Conservation (phyloP, 2,329 filamentous ascomycete species). For the Zymoseptoria crescenta region DNA sequence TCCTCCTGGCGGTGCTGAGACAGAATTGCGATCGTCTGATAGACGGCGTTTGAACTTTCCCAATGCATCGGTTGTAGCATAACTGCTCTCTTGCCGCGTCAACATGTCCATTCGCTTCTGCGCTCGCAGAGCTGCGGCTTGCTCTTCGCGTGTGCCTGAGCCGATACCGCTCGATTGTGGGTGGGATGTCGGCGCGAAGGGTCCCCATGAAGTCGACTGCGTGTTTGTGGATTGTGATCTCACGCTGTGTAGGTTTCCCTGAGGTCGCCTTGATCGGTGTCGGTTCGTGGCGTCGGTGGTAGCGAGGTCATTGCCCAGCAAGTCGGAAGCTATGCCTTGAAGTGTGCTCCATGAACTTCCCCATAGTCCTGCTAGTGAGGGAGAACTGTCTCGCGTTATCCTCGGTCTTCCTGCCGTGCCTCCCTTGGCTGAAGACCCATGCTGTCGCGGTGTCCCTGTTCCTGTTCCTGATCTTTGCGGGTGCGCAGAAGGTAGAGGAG, state of each 20-base stretch:
- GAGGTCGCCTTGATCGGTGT: constrained; percentile 27
- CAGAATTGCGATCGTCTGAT: constrained; percentile 52
- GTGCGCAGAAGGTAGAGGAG: constrained; percentile 35
- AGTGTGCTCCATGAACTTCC: constrained; percentile 43
- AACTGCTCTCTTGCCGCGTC: constrained; percentile 30
- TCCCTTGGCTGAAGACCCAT: constrained; percentile 4
- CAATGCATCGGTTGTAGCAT: constrained; percentile 33
- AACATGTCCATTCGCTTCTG: constrained; percentile 45
- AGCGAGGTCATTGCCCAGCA: constrained; percentile 36
- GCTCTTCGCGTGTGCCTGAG: constrained; percentile 38
- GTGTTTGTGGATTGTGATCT: constrained; percentile 28
- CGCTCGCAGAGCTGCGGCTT: constrained; percentile 40
- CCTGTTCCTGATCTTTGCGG: constrained; percentile 12
- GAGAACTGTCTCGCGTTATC: constrained; percentile 13
- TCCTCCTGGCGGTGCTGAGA: constrained; percentile 45
- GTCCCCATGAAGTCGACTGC: constrained; percentile 43
- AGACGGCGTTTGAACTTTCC: constrained; percentile 56
- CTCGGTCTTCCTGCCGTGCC: constrained; percentile 11
- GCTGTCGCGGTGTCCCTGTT: not conserved
- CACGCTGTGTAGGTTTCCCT: constrained; percentile 12
- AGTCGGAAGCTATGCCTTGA: constrained; percentile 42
- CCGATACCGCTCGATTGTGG: constrained; percentile 34
- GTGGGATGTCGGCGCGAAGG: constrained; percentile 28
- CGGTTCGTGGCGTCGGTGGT: constrained; percentile 8
- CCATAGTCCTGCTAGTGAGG: constrained; percentile 38